Evolutionary conservation across 2,329 filamentous ascomycete species (phyloP).

Genomic region (Ceratocystis destructans): DNA sequence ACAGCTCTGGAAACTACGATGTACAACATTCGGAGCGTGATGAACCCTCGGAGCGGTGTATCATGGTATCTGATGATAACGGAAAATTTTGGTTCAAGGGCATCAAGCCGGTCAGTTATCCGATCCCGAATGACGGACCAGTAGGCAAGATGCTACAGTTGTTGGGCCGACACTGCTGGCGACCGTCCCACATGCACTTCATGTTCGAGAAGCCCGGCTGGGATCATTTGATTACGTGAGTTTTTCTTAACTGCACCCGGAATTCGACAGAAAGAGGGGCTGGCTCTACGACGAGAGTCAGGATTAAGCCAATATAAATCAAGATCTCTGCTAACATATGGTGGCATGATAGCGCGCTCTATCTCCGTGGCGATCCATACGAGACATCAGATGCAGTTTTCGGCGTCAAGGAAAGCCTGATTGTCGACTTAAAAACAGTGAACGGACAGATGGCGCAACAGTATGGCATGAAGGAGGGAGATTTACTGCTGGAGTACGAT

Average conservation of each 20-base stretch:
- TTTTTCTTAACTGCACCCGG: constrained; percentile 22
- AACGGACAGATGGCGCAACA: constrained; percentile 40
- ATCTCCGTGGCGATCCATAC: constrained; percentile 64
- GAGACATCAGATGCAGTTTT: constrained; percentile 77
- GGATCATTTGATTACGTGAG: constrained; percentile 71
- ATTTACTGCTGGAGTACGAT: constrained; percentile 53
- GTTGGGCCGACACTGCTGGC: constrained; percentile 60
- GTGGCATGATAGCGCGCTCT: constrained; percentile 48
- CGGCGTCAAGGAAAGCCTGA: constrained; percentile 67
- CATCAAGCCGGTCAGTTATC: constrained; percentile 73
- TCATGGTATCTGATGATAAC: constrained; percentile 24
- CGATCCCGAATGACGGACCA: constrained; percentile 71
- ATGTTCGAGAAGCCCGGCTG: constrained; percentile 73
- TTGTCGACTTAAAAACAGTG: constrained; percentile 47
- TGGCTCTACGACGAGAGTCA: too few species aligned
- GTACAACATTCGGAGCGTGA: constrained; percentile 52
- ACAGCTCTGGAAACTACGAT: constrained; percentile 60
- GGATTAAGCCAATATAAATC: neutral
- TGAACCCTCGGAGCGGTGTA: constrained; percentile 26
- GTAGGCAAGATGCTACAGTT: constrained; percentile 56
- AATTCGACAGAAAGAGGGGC: neutral
- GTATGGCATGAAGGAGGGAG: constrained; percentile 51
- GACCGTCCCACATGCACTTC: constrained; percentile 72
- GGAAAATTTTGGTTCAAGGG: constrained; percentile 65
- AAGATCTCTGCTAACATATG: neutral